These are phyloP conservation scores for Papiliotrema nemorosa DNA, from an alignment of 1,284 basidiomycete species.

Conservation along the genomic window DNA sequence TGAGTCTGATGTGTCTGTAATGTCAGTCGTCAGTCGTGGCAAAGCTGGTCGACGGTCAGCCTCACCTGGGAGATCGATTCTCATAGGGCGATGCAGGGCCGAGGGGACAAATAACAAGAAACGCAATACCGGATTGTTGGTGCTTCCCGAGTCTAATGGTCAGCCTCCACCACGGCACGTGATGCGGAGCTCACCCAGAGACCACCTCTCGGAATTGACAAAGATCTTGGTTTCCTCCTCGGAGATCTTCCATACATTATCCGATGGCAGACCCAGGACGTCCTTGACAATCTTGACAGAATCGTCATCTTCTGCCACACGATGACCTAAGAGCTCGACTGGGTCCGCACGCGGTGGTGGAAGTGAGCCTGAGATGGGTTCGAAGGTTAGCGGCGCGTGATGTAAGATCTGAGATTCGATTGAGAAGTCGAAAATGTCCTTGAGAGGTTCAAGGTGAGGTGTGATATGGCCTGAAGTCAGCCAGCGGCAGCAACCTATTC, in stretches of 20 bases:
- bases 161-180: slow-evolving; percentile 52
- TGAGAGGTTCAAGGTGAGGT: slow-evolving; percentile 63
- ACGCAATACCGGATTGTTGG: slow-evolving; percentile 87
- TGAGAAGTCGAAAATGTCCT: slow-evolving; percentile 77
- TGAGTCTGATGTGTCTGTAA: slow-evolving; percentile 29
- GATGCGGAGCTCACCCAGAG: slow-evolving; percentile 61
- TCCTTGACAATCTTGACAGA: slow-evolving; percentile 17
- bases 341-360: slow-evolving; percentile 33
- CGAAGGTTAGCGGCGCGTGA: slow-evolving; percentile 82
- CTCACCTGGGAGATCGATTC: slow-evolving; percentile 58
- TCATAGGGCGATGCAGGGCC: slow-evolving; percentile 62
- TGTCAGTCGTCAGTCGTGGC: no score
- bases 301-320: slow-evolving; percentile 6
- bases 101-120: slow-evolving; percentile 89
- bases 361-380: slow-evolving; percentile 46
- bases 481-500: no score
- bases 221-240: slow-evolving; percentile 83
- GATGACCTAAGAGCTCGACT: neutral
- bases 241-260: slow-evolving; percentile 59
- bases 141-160: slow-evolving; percentile 50
- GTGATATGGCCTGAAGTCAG: slow-evolving; percentile 57
- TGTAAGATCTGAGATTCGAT: slow-evolving; percentile 92
- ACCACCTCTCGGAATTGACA: slow-evolving; percentile 95
- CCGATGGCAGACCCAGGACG: slow-evolving; percentile 16
- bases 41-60: no score